Evolutionary conservation across 148 eudicot genomes (phyloP).

Genomic region (Mesembryanthemum crystallinum): DNA sequence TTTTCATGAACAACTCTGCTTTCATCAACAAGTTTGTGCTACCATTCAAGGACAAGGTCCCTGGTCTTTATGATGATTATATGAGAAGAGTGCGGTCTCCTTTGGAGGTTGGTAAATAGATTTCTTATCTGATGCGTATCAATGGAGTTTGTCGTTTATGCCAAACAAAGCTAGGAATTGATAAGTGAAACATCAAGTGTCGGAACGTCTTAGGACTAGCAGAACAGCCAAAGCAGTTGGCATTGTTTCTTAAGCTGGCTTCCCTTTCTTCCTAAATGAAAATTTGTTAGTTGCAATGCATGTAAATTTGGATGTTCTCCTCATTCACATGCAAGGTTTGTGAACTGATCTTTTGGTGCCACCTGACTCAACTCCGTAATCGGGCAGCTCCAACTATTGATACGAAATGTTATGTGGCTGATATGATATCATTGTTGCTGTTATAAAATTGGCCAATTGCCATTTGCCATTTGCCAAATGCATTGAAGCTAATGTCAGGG

Average conservation of each 20-base stretch:
- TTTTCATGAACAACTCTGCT: not conserved
- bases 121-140: not conserved
- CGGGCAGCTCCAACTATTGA: no score
- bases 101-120: constrained; percentile 3
- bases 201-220: not conserved
- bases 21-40: constrained; percentile 28
- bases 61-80: constrained; percentile 12
- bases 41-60: constrained; percentile 21
- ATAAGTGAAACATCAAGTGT: not conserved
- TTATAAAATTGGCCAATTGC: no score
- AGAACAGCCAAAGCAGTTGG: not conserved
- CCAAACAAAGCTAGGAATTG: no score
- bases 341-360: no score
- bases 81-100: constrained; percentile 5
- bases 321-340: no score
- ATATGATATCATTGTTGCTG: no score
- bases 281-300: no score
- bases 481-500: no score
- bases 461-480: no score
- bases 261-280: not conserved
- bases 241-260: not conserved
- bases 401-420: no score
- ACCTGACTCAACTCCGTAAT: no score
- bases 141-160: not conserved
- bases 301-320: no score